Base-by-base conservation (phyloP, 257 asterid genomes). In the Jacaranda copaia region DNA sequence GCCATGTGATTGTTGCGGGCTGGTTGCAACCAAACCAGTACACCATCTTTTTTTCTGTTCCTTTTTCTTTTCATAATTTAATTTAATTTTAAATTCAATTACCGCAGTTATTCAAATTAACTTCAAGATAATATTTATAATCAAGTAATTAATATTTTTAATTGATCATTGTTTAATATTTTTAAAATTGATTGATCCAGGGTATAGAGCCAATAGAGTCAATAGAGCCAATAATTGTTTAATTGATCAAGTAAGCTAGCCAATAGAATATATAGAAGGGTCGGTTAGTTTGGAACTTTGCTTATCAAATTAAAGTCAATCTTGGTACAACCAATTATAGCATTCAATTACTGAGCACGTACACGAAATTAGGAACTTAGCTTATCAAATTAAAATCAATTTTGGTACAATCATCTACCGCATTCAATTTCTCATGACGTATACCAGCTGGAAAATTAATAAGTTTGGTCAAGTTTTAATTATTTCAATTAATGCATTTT, bases 1-100 rank as follows among this genome's bases (percentile, higher is more conserved):
- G 72, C 80, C 88, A 84, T 81, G 88, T 81, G 85, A 61, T 8
- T 15, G 52, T 58, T 73, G 56, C 20, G 52, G 8, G 36, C 69
- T 65, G 9, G 39, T 51, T 45, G 65, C 32, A 8, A 6, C 56
- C 65, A 1, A 60, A 45, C 43, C 4, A 19, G 19, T 12, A 12
- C 2, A 14, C n/a, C 38, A 56, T 55, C 51, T 65, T 48, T 75
- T 32, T 62, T 15, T 62, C 40, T 48, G 13, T 25, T 48, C 18
- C 6, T 49, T 52, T 36, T 53, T 36, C 8, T 10, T 16, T 51
- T 51, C 11, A 3, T 68, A 19, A 42, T 65, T 18, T 19, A 46
- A 48, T 14, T 38, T 36, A 39, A 8, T 64, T 64, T 39, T 35
- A 0, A 35, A 36, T 2, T 0, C 43, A 38, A 32, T 59, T 18